Base-by-base conservation (phyloP, 768 basidiomycete species). In the Tylopilus subfusipes region DNA sequence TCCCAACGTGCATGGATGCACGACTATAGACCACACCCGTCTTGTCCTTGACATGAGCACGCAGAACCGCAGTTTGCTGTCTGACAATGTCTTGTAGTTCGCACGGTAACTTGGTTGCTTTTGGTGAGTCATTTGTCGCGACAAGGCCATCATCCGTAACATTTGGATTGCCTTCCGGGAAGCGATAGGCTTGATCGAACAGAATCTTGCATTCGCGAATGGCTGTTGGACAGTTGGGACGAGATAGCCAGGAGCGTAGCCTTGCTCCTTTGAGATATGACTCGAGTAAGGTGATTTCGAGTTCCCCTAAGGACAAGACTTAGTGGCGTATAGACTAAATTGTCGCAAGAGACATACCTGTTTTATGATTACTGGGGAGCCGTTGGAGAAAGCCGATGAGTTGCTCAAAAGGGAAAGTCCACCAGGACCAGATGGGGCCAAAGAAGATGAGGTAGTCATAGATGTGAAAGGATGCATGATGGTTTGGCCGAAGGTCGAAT, bases 301-400 rank as follows among this genome's bases (percentile, higher is more conserved):
- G 60, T 34, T 61, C 31, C 1, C 53, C 57, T 63, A n/a, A n/a
- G n/a, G n/a, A n/a, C n/a, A n/a, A n/a, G n/a, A n/a, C n/a, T n/a
- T n/a, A n/a, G n/a, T n/a, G n/a, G n/a, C n/a, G n/a, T n/a, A n/a
- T n/a, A n/a, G n/a, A n/a, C n/a, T n/a, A n/a, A n/a, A n/a, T n/a
- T n/a, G n/a, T n/a, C n/a, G n/a, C n/a, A n/a, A 29, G 19, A 12
- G 0, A 82, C 86, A 16, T 82, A 63, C 68, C 67, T 16, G 39
- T 16, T 42, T 58, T 66, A 33, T 67, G 60, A 51, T 71, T 71
- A 0, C 22, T 63, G 0, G 58, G 66, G 1, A 68, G 50, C 1
- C 31, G 25, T 33, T 70, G 63, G 1, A 71, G 48, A 0, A 42
- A 30, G 0, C 68, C 63, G 34, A 70, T 69, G 1, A 70, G 33